Evolutionary conservation across 2,329 filamentous ascomycete genomes (phyloP).

Genomic region (Cladophialophora bantiana): DNA sequence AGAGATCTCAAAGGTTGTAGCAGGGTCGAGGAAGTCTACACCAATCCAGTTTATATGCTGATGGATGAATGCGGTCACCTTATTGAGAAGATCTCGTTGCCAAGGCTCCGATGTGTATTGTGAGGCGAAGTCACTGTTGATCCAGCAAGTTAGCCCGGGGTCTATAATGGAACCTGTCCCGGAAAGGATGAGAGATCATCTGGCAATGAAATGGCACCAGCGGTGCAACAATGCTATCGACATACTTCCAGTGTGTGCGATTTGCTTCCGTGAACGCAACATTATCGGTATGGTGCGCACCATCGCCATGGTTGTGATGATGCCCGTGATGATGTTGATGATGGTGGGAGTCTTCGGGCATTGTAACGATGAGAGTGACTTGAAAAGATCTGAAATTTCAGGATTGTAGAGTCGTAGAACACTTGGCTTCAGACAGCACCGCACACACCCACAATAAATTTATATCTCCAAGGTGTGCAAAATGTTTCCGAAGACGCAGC

Average conservation of each 20-base stretch:
- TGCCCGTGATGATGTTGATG: conserved; percentile 21
- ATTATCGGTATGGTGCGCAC: conserved; percentile 17
- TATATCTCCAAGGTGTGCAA: neutral
- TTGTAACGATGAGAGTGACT: conserved; percentile 5
- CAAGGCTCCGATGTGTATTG: conserved; percentile 37
- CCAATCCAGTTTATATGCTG: conserved; percentile 38
- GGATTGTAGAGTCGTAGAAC: neutral
- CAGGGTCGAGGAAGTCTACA: conserved; percentile 35
- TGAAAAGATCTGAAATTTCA: neutral
- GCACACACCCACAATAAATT: neutral
- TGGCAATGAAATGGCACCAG: neutral
- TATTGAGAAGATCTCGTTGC: conserved; percentile 38
- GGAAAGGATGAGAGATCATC: neutral
- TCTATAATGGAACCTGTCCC: neutral
- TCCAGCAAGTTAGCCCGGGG: conserved; percentile 3
- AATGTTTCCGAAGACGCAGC: conserved; percentile 10
- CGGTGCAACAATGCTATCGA: conserved; percentile 5
- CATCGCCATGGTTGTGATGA: conserved; percentile 21
- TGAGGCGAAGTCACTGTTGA: conserved; percentile 34
- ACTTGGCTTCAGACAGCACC: neutral
- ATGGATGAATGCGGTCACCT: conserved; percentile 36
- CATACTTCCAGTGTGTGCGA: conserved; percentile 38
- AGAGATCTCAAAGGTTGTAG: conserved; percentile 27
- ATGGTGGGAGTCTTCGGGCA: conserved; percentile 20
- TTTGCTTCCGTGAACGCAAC: conserved; percentile 37